These are phyloP conservation scores for Gentiana straminea DNA, from an alignment of 257 asterid species.

Conservation along the genomic window DNA sequence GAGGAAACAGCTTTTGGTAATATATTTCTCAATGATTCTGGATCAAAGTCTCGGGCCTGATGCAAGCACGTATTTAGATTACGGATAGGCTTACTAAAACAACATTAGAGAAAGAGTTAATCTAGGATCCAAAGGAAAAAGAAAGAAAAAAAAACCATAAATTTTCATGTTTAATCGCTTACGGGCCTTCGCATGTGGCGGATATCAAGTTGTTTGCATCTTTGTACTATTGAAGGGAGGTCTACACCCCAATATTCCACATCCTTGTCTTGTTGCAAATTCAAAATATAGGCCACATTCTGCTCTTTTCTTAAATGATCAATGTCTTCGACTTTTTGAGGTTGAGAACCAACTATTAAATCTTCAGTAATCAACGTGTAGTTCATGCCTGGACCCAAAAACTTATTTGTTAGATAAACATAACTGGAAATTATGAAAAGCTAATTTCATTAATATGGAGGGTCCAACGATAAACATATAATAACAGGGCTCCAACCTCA, in stretches of 20 bases:
- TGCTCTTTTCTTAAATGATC: conserved; percentile 67
- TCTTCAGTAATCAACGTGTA: conserved; percentile 73
- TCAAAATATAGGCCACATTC: conserved; percentile 64
- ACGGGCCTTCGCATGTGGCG: conserved; percentile 93
- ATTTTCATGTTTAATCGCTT: conserved; percentile 26
- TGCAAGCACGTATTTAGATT: neutral
- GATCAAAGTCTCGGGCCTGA: conserved; percentile 92
- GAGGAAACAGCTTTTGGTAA: conserved; percentile 73
- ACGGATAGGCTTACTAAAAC: neutral
- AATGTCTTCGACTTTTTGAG: conserved; percentile 79
- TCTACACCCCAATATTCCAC: conserved; percentile 79
- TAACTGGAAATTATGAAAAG: too few relatives aligned
- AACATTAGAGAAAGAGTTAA: neutral
- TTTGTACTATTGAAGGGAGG: conserved; percentile 41
- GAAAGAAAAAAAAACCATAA: neutral
- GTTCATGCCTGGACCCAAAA: conserved; percentile 70
- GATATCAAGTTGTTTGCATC: conserved; percentile 60
- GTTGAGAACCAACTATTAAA: conserved; percentile 86
- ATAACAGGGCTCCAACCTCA: neutral
- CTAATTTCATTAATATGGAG: too few relatives aligned
- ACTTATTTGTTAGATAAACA: conserved; percentile 9
- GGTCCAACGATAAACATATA: neutral
- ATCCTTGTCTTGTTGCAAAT: conserved; percentile 87
- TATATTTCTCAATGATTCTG: conserved; percentile 71
- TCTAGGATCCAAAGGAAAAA: too few relatives aligned